Conservation (phyloP, 228 moss, liverwort and hornwort species). For the Sphagnum fallax region DNA sequence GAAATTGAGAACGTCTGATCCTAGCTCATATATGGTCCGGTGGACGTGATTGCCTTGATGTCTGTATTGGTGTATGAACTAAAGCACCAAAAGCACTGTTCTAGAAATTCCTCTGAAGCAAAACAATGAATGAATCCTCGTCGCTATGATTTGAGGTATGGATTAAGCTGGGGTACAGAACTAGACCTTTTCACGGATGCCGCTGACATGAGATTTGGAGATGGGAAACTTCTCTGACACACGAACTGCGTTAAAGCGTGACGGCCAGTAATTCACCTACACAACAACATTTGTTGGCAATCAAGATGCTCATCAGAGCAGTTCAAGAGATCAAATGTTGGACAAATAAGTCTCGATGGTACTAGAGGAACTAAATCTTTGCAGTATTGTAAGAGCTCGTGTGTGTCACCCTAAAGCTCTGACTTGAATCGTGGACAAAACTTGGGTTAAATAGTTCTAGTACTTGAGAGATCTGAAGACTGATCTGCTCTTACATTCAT, state of each 20-base stretch:
- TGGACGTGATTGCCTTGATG: no score
- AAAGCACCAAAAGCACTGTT: no score
- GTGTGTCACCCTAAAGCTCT: neutral
- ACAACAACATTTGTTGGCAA: neutral
- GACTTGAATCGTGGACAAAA: neutral
- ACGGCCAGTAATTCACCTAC: constrained; percentile 21
- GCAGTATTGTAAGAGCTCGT: neutral
- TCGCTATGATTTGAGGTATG: no score
- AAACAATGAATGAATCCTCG: no score
- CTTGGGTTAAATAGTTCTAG: no score
- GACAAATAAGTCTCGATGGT: no score
- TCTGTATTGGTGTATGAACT: no score
- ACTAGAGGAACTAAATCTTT: neutral
- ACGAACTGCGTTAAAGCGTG: constrained; percentile 13
- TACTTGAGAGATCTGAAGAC: no score
- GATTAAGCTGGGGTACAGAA: neutral
- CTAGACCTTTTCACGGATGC: constrained; percentile 16
- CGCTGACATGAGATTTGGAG: constrained; percentile 1
- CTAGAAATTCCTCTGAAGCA: no score
- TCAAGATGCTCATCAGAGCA: neutral
- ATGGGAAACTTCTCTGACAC: constrained; percentile 9
- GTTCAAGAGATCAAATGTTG: neutral
- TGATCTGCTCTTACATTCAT: no score
- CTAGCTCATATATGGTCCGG: no score
- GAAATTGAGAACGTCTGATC: no score